Base-by-base conservation (phyloP, 1,139 yeast genomes). In the Saccharomyces hybrid region DNA sequence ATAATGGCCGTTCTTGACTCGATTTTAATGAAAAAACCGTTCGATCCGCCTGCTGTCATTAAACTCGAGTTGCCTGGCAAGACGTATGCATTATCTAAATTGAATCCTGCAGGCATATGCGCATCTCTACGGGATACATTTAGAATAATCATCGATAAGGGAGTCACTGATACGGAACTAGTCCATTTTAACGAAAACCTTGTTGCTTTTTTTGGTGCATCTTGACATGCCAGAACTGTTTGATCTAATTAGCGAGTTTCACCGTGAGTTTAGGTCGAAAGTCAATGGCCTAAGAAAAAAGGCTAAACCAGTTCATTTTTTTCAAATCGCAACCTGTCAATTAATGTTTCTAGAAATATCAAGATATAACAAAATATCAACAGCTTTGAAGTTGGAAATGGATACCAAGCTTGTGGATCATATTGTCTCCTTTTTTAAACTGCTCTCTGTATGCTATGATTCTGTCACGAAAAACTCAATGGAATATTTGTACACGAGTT, bases 301-400 rank as follows among this genome's bases (percentile, higher is more conserved):
- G 47, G 65, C 69, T 4, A 69, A 68, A 55, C 64, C 70, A 2
- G 64, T 69, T 16, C 71, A 68, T 54, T 68, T 69, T 53, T 66
- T 58, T 32, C 64, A 65, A 41, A 56, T 69, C 34, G 61, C 69
- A 1, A 55, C 60, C 2, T 68, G 70, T 49, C 71, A 65, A 51
- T 38, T 68, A 5, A 56, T 66, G 58, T 55, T 67, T 27, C 53
- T 60, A 24, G 68, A 67, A 50, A 55, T 66, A n/a, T 50, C 66
- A 5, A 56, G 57, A 28, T 69, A 60, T 53, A 47, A 64, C 2
- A 59, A 57, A 42, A 49, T 58, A 4, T 53, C 70, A 2, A 50
- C 48, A 2, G 38, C 53, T 5, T 44, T 55, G 8, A 59, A 51
- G 50, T 38, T 34, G 11, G 56, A 58, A 24, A 56, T 67, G 5